Percentiles rank a stretch among this genome's conserved stretches.
These are phyloP conservation scores for Mortierella polycephala DNA, from an alignment of 371 early-diverging fungal genomes.

Conservation along the genomic window DNA sequence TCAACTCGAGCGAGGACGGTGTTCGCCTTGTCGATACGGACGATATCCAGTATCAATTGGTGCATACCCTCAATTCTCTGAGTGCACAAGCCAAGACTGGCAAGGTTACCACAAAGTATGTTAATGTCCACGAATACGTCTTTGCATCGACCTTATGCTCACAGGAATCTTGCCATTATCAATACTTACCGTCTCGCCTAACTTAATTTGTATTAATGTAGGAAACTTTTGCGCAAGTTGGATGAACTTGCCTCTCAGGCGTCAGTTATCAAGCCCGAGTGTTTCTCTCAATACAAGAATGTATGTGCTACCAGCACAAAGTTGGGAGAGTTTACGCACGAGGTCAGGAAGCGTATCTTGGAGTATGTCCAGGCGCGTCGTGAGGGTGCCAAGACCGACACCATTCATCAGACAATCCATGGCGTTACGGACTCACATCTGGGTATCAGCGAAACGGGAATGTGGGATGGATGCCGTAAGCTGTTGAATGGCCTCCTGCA, in stretches of 20 bases:
- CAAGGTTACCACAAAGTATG: conserved; percentile 69
- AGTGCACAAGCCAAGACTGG: conserved; percentile 70
- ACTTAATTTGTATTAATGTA: conserved; percentile 19
- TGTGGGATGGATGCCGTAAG: conserved; percentile 73
- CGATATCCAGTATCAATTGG: conserved; percentile 64
- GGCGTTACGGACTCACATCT: conserved; percentile 64
- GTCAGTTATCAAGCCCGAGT: conserved; percentile 62
- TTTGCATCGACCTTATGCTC: neutral
- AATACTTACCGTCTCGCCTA: neutral
- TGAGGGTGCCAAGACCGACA: conserved; percentile 58
- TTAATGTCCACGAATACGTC: neutral
- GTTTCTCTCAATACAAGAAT: conserved; percentile 63
- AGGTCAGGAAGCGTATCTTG: conserved; percentile 19
- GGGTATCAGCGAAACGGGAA: conserved; percentile 65
- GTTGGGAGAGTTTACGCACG: conserved; percentile 54
- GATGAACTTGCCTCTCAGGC: conserved; percentile 71
- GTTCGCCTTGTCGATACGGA: conserved; percentile 60
- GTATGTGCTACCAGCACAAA: conserved; percentile 63
- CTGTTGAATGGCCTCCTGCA: conserved; percentile 61
- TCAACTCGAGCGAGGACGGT: conserved; percentile 38
- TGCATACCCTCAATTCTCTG: conserved; percentile 65
- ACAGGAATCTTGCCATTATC: neutral
- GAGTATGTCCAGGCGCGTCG: conserved; percentile 53
- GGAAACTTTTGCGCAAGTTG: conserved; percentile 75
- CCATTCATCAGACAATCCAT: conserved; percentile 63